phyloP scores from a whole-genome alignment of 306 rosid species.

The Parietaria judaica region DNA sequence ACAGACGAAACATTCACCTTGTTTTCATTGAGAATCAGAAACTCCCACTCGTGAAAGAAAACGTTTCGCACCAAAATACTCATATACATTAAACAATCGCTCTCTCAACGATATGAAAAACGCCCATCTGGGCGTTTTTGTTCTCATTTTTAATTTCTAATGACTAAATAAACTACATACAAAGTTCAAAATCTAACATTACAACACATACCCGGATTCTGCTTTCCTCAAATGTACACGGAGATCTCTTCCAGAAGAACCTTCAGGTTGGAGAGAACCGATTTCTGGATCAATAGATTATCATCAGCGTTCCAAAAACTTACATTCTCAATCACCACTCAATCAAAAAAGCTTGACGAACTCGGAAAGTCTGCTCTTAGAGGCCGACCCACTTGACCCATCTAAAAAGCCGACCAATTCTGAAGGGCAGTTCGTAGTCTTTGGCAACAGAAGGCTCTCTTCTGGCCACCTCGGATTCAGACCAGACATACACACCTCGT shows the following conservation, averaged over 20 bases:
- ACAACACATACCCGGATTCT: conserved; percentile 36
- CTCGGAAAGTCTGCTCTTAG: conserved; percentile 10
- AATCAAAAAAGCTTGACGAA: too few relatives aligned
- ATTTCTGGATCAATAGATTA: conserved; percentile 14
- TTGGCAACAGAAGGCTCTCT: conserved; percentile 74
- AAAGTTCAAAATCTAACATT: conserved; percentile 34
- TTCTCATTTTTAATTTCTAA: conserved; percentile 8
- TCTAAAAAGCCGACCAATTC: conserved; percentile 75
- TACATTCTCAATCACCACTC: conserved; percentile 6
- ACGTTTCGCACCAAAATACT: not conserved
- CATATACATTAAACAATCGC: conserved; percentile 36
- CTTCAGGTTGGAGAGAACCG: not conserved
- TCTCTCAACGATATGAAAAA: conserved; percentile 15
- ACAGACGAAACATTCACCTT: conserved; percentile 1
- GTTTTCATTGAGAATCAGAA: conserved; percentile 14
- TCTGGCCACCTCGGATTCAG: conserved; percentile 66
- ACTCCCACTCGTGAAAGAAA: conserved; percentile 8
- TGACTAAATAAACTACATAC: conserved; percentile 42
- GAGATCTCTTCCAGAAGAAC: conserved; percentile 25
- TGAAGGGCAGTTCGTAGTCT: conserved; percentile 79
- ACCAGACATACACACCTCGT: conserved; percentile 96
- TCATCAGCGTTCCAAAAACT: conserved; percentile 7
- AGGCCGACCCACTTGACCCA: conserved; percentile 99
- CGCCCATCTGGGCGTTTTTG: conserved; percentile 22
- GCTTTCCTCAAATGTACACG: conserved; percentile 43